Base-by-base conservation (phyloP, 768 basidiomycete genomes). In the Phaeotremella skinneri region DNA sequence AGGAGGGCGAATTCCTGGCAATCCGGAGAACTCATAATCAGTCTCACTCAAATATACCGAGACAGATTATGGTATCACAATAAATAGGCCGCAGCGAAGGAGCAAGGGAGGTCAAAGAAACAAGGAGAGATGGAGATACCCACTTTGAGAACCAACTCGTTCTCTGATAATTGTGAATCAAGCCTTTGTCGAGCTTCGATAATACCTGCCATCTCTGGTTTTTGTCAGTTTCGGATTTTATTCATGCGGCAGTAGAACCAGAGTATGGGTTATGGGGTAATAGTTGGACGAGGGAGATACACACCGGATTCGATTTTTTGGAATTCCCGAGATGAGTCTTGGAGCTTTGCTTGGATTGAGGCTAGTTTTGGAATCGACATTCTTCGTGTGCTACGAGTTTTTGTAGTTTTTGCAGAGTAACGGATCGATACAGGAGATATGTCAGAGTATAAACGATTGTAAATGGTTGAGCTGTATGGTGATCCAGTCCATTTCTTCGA, bases 141-240 rank as follows among this genome's bases (percentile, higher is more conserved):
- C 37, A 87, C 93, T 83, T 93, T 90, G 75, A 90, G 85, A 45
- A 97, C 94, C 49, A 85, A 80, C 76, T 96, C 90, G 78, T 92
- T 96, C 79, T 97, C 94, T 4, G 87, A 86, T 43, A 87, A 79
- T 74, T 96, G 92, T 0, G 91, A 85, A 62, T 94, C 94, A n/a
- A 97, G 82, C 54, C 84, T 83, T 67, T 94, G 90, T 43, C 88
- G 82, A 14, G 85, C 86, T 64, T 91, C 90, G 34, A 98, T 87
- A 3, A 83, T 81, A 55, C 80, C 81, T 0, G 85, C 81, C 39
- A 91, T 79, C 61, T 93, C 90, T 81, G 62, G 1, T 26, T n/a
- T 14, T 7, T 23, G 34, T 27, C 9, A 17, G 16, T 26, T 25
- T 34, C n/a, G 16, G 20, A 27, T 9, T 27, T 47, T 23, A 51